These are phyloP conservation scores for Nepenthes gracilis DNA, from an alignment of 148 eudicot genomes.

Conservation along the genomic window DNA sequence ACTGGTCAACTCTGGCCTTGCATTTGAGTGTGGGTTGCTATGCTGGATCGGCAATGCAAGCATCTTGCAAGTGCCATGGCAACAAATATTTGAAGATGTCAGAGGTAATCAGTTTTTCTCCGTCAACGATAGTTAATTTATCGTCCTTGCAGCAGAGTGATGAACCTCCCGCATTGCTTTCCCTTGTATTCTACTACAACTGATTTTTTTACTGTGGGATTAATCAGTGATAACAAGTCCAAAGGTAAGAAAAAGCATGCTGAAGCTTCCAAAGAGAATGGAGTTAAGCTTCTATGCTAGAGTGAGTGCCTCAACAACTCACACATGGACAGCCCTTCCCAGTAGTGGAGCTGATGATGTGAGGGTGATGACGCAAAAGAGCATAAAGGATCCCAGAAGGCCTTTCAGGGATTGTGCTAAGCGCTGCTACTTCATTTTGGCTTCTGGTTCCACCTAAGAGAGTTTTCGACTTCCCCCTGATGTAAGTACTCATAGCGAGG, in stretches of 20 bases:
- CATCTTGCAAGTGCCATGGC: slow-evolving; percentile 27
- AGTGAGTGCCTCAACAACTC: too few species aligned
- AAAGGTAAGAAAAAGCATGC: slow-evolving; percentile 29
- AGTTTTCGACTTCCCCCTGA: slow-evolving; percentile 33
- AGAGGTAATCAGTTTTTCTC: too few species aligned
- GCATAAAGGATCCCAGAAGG: slow-evolving; percentile 16
- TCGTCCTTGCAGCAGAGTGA: background rate
- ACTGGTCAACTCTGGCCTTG: slow-evolving; percentile 24
- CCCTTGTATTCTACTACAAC: background rate
- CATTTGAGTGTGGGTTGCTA: slow-evolving; percentile 40
- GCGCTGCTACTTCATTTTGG: slow-evolving; percentile 41
- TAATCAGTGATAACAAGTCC: slow-evolving; percentile 6
- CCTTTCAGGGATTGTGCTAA: slow-evolving; percentile 29
- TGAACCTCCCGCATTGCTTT: too few species aligned
- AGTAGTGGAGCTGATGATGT: too few species aligned
- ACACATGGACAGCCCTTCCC: too few species aligned
- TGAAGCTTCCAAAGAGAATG: slow-evolving; percentile 37
- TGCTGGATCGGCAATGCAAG: slow-evolving; percentile 27
- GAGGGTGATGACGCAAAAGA: too few species aligned
- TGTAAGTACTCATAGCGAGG: slow-evolving; percentile 9
- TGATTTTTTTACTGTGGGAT: background rate
- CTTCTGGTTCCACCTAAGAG: slow-evolving; percentile 29
- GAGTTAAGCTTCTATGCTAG: too few species aligned
- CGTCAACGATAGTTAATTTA: too few species aligned
- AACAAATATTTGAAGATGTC: slow-evolving; percentile 10